Base-by-base conservation (phyloP, 495 filamentous ascomycete genomes). In the Penicillium cosmopolitanum region DNA sequence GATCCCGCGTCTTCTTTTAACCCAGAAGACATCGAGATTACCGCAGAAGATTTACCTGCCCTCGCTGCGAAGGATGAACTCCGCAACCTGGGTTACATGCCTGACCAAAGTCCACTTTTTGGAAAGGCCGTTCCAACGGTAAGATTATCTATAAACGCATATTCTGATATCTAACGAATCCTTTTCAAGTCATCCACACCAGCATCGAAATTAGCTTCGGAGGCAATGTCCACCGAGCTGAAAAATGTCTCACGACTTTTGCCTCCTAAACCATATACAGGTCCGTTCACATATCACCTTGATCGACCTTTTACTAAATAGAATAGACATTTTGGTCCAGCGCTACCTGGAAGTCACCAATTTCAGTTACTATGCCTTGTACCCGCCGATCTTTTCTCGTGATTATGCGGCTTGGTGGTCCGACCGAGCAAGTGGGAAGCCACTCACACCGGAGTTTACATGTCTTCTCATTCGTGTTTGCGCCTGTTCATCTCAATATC, bases 351-450 rank as follows among this genome's bases (percentile, higher is more conserved):
- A 68, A 52, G 71, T 74, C 9, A 75, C 73, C 19, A 85, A 84
- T 57, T 74, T 77, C 43, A 76, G 78, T 38, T 85, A 84, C 56
- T 81, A 78, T 55, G 60, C 72, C 56, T 61, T 84, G 2, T 84
- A 83, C 48, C 78, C 76, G 12, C 69, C 78, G 2, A 72, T 73
- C 6, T 85, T 82, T 43, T 70, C 72, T 40, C 70, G 74, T 0
- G 76, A 80, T 35, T 84, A 84, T 65, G 65, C 74, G 33, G 65
- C 70, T 25, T 82, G 80, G 80, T 84, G 81, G 80, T 61, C 72
- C 21, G 68, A 69, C 12, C 72, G 69, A 15, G 59, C 58, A 9
- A 56, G 58, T 2, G 58, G 67, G 13, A 64, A 69, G 18, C 56
- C 64, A 18, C 65, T 78, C 11, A 73, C 74, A 6, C 66, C 78